Evolutionary conservation across 306 rosid species (phyloP), one percentile per base, ranked within the genome.

Genomic region (Hippophae rhamnoides): DNA sequence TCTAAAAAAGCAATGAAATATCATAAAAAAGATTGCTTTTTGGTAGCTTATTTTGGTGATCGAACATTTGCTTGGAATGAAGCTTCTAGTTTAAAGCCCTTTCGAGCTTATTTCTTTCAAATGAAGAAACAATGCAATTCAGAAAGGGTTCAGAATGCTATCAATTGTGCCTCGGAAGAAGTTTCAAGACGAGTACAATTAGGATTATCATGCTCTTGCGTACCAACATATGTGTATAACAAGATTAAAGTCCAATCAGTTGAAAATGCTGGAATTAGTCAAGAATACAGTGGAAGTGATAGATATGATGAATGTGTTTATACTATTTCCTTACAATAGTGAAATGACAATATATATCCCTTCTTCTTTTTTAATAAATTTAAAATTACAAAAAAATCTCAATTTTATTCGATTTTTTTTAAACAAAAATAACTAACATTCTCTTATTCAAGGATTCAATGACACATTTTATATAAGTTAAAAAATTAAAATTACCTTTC

Each of bases 31-130:
- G 96, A 88, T 71, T 81, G 81, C 74, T 73, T 74, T 79, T 75
- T 92, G 82, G 88, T 92, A 6, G 96, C 98, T 31, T 92, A 85
- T 82, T 92, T 92, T 85, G 98, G 96, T 69, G 98, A 92, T 43
- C 79, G 86, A 58, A 74, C 98, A 25, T 92, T 92, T 85, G 96
- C 98, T 42, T 92, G 98, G 98, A 87, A 92, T 65, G 98, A 92
- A 74, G 83, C 73, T 64, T 79, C 89, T 60, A 85, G 68, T 74
- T 71, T 92, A 61, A 92, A 82, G 81, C 81, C 76, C 60, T 92
- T 92, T 56, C 78, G 75, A 43, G 65, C 87, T 25, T 74, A 87
- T 67, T 88, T 92, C 71, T 65, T 85, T 11, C 74, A 65, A 56
- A 75, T 76, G 67, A 84, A 76, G 79, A 86, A 74, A 69, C 93